A percentile compares a stretch with the other conserved stretches of the same genome.
phyloP scores from a whole-genome alignment of 2,329 filamentous ascomycete species.

The Teratosphaeria pseudoeucalypti region DNA sequence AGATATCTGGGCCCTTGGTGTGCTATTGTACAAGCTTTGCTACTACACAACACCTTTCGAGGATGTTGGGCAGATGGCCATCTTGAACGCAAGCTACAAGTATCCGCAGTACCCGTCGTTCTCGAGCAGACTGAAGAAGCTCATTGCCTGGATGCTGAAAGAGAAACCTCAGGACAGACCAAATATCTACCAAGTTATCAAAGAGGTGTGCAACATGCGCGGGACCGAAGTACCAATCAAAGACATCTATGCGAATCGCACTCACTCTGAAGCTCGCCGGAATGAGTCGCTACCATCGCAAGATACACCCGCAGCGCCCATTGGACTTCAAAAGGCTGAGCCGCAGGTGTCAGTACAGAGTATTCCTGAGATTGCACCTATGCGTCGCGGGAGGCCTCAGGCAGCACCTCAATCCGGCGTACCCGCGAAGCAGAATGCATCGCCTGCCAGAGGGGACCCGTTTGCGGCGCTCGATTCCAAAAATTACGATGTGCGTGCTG shows the following conservation, averaged over 20 bases:
- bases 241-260: conserved; percentile 52
- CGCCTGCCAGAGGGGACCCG: conserved; percentile 69
- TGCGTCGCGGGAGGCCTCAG: conserved; percentile 74
- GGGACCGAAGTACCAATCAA: conserved; percentile 73
- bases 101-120: conserved; percentile 83
- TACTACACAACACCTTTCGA: conserved; percentile 99
- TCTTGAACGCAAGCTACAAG: conserved; percentile 88
- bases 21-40: conserved; percentile 93
- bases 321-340: conserved; percentile 76
- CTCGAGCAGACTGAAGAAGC: conserved; percentile 75
- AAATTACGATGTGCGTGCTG: conserved; percentile 35
- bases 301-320: conserved; percentile 38
- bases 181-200: conserved; percentile 87
- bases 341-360: conserved; percentile 58
- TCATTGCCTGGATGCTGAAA: conserved; percentile 87
- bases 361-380: conserved; percentile 84
- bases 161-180: conserved; percentile 72
- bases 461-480: conserved; percentile 80
- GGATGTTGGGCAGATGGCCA: conserved; percentile 93
- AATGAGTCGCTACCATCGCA: conserved; percentile 50
- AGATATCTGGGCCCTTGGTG: conserved; percentile 94
- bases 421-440: conserved; percentile 48
- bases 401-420: conserved; percentile 23
- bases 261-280: conserved; percentile 53
- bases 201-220: conserved; percentile 81